A percentile compares a stretch with the other conserved stretches of the same genome.
Conservation (phyloP, 768 basidiomycete species). For the Trametopsis cervina region DNA sequence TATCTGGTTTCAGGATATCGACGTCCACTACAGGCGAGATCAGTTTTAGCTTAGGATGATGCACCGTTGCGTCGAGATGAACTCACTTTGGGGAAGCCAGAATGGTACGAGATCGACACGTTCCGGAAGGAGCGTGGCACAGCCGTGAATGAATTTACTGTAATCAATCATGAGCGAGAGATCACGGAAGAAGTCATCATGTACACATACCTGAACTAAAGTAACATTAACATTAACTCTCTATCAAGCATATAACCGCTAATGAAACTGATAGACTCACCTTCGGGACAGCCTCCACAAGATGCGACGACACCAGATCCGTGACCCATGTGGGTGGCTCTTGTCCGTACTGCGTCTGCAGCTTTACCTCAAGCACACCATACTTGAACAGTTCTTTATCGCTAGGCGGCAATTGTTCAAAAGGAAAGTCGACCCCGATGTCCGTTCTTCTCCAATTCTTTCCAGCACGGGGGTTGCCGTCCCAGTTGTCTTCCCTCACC, state of each 20-base stretch:
- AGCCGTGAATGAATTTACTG: conserved; percentile 95
- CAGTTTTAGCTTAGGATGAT: background rate
- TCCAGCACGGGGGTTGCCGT: conserved; percentile 65
- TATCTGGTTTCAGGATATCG: conserved; percentile 91
- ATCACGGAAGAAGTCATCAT: background rate
- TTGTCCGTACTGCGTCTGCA: conserved; percentile 94
- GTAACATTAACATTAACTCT: background rate
- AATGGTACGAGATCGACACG: conserved; percentile 96
- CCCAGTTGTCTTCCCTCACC: conserved; percentile 96
- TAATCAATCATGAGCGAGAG: background rate
- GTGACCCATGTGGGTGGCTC: conserved; percentile 95
- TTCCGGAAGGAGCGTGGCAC: conserved; percentile 84
- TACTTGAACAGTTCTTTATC: conserved; percentile 97
- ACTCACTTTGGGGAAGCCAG: conserved; percentile 92
- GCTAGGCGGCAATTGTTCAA: conserved; percentile 60
- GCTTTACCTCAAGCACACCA: conserved; percentile 94
- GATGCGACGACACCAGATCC: conserved; percentile 90
- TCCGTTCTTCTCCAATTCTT: conserved; percentile 94
- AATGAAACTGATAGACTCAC: conserved; percentile 45
- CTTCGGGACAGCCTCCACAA: conserved; percentile 97
- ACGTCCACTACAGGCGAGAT: conserved; percentile 65
- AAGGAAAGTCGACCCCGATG: conserved; percentile 89
- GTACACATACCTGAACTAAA: conserved; percentile 16
- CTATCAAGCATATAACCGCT: background rate
- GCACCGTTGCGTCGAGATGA: background rate